Percentiles rank a stretch among this genome's conserved stretches.
Conservation (phyloP, 73 alveolate genomes). For the Tetrahymena elliotti region DNA sequence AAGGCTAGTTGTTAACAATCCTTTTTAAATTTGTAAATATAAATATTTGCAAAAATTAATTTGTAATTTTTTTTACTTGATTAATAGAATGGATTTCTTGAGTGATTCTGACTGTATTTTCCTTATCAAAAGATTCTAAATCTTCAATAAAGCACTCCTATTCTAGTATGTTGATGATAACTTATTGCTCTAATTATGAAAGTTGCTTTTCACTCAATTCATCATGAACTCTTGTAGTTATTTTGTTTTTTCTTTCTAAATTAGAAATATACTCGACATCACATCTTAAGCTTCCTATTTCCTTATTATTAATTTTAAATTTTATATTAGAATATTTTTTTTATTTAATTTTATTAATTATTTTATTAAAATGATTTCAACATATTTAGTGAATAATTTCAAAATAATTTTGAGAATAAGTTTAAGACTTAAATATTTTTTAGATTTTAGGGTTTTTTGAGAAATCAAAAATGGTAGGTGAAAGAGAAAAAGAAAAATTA, state of each 20-base stretch:
- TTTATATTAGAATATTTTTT: too few species aligned
- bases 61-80: neutral
- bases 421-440: too few species aligned
- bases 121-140: neutral
- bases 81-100: neutral
- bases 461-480: too few species aligned
- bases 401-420: too few species aligned
- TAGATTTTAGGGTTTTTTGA: too few species aligned
- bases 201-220: neutral
- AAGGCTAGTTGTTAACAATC: neutral
- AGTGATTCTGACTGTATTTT: neutral
- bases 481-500: neutral
- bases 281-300: neutral
- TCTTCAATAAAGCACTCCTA: neutral
- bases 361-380: too few species aligned
- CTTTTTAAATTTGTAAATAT: neutral
- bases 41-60: neutral
- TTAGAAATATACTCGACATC: neutral
- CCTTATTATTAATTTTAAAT: neutral
- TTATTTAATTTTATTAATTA: too few species aligned
- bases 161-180: neutral
- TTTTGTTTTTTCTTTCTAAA: neutral
- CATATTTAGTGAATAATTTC: too few species aligned
- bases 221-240: neutral
- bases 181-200: neutral